phyloP scores from a whole-genome alignment of 2,329 filamentous ascomycete genomes.

The Alternaria atra region DNA sequence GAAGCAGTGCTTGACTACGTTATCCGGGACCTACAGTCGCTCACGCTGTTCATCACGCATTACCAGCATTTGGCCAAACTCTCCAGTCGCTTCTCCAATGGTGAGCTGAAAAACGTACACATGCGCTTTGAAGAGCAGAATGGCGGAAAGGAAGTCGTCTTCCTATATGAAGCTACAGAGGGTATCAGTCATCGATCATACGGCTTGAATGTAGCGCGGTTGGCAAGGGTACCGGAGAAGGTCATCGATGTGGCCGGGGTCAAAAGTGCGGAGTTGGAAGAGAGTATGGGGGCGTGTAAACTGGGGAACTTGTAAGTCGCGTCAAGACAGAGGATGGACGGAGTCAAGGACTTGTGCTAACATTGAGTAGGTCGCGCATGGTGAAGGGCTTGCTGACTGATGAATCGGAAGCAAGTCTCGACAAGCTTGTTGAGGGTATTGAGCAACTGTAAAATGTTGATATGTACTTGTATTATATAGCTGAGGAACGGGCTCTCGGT shows the following conservation, averaged over 20 bases:
- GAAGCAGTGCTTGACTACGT: slow-evolving; percentile 89
- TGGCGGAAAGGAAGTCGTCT: slow-evolving; percentile 80
- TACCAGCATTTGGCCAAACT: slow-evolving; percentile 88
- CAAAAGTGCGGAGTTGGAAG: slow-evolving; percentile 84
- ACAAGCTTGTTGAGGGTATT: slow-evolving; percentile 22
- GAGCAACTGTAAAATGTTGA: slow-evolving; percentile 17
- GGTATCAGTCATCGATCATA: slow-evolving; percentile 95
- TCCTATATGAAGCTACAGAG: slow-evolving; percentile 90
- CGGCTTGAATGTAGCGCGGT: slow-evolving; percentile 87
- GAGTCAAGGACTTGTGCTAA: slow-evolving; percentile 25
- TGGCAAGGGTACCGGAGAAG: slow-evolving; percentile 80
- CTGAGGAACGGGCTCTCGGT: background rate
- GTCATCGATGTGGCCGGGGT: slow-evolving; percentile 81
- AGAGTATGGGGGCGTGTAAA: slow-evolving; percentile 56
- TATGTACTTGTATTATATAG: background rate
- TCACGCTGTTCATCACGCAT: slow-evolving; percentile 97
- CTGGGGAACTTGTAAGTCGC: slow-evolving; percentile 46
- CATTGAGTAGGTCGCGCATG: slow-evolving; percentile 29
- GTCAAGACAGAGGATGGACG: slow-evolving; percentile 27
- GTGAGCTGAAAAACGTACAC: slow-evolving; percentile 84
- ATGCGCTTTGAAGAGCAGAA: slow-evolving; percentile 77
- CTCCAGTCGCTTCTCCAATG: slow-evolving; percentile 70
- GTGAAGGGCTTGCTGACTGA: slow-evolving; percentile 36
- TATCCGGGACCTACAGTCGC: slow-evolving; percentile 74
- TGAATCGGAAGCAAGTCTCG: slow-evolving; percentile 28